phyloP scores from a whole-genome alignment of 2,329 filamentous ascomycete species.

The Nemania bipapillata region DNA sequence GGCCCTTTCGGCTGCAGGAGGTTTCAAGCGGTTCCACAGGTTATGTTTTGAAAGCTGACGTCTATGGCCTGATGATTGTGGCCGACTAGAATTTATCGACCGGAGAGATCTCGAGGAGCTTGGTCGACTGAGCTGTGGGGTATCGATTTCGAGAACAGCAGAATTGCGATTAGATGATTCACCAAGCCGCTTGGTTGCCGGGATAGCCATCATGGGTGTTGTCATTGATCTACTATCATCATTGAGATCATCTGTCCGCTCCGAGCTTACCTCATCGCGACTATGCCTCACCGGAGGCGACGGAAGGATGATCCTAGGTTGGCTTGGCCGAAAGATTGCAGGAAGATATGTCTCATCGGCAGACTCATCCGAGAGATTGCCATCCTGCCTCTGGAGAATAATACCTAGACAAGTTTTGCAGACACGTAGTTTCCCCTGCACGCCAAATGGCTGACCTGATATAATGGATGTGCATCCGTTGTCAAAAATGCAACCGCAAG shows the following conservation, averaged over 20 bases:
- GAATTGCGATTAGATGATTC: constrained; percentile 86
- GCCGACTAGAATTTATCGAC: constrained; percentile 73
- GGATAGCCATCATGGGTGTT: constrained; percentile 78
- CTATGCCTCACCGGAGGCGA: constrained; percentile 54
- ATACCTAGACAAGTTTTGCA: constrained; percentile 93
- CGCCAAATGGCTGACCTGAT: constrained; percentile 85
- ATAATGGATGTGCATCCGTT: constrained; percentile 95
- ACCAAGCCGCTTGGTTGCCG: constrained; percentile 71
- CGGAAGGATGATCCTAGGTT: constrained; percentile 56
- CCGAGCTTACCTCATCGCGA: constrained; percentile 55
- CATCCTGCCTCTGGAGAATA: constrained; percentile 89
- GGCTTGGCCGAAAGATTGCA: constrained; percentile 68
- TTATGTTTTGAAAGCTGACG: constrained; percentile 90
- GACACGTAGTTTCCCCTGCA: constrained; percentile 83
- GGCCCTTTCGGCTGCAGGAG: constrained; percentile 78
- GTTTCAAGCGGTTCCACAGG: constrained; percentile 78
- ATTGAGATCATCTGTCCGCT: constrained; percentile 58
- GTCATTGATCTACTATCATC: constrained; percentile 64
- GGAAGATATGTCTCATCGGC: constrained; percentile 77
- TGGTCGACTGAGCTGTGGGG: constrained; percentile 85
- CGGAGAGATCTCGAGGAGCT: constrained; percentile 90
- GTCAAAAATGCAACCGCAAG: constrained; percentile 98
- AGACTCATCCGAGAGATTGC: constrained; percentile 86
- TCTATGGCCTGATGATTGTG: constrained; percentile 82
- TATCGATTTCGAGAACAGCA: constrained; percentile 88